These are phyloP conservation scores for Rosa persica DNA, from an alignment of 306 rosid species.

Conservation along the genomic window DNA sequence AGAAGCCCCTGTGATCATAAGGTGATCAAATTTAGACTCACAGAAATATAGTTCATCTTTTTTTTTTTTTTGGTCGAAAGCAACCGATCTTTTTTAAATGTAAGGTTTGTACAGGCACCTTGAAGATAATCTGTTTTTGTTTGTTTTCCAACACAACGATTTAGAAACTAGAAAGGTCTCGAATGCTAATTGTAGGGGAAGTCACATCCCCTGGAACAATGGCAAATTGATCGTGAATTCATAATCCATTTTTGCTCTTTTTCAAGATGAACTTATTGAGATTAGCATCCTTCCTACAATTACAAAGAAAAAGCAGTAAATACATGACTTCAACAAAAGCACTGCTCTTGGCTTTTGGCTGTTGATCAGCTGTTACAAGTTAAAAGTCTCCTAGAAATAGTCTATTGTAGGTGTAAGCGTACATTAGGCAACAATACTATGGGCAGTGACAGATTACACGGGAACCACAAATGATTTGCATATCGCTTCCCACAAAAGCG, in stretches of 20 bases:
- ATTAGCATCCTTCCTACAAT: background rate
- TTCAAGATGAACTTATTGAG: background rate
- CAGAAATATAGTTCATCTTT: too few relatives aligned
- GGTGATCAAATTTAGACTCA: too few relatives aligned
- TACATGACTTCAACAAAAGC: background rate
- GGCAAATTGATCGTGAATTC: background rate
- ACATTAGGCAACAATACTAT: background rate
- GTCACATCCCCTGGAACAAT: background rate
- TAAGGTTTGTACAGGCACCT: too few relatives aligned
- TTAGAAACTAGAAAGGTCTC: too few relatives aligned
- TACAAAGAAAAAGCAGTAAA: background rate
- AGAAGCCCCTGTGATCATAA: too few relatives aligned
- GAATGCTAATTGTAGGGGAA: too few relatives aligned
- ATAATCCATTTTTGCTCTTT: too few relatives aligned
- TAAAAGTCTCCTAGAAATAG: background rate
- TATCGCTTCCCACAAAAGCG: background rate
- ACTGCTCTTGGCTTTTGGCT: background rate
- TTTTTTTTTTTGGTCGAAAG: too few relatives aligned
- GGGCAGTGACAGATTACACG: background rate
- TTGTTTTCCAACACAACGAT: background rate
- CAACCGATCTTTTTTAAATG: too few relatives aligned
- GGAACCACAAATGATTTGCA: background rate
- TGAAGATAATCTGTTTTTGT: background rate
- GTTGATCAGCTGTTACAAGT: background rate
- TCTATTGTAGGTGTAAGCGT: background rate